A percentile compares a stretch with the other conserved stretches of the same genome.
Evolutionary conservation across 2,329 filamentous ascomycete genomes (phyloP).

Genomic region (Aspergillus puulaauensis): DNA sequence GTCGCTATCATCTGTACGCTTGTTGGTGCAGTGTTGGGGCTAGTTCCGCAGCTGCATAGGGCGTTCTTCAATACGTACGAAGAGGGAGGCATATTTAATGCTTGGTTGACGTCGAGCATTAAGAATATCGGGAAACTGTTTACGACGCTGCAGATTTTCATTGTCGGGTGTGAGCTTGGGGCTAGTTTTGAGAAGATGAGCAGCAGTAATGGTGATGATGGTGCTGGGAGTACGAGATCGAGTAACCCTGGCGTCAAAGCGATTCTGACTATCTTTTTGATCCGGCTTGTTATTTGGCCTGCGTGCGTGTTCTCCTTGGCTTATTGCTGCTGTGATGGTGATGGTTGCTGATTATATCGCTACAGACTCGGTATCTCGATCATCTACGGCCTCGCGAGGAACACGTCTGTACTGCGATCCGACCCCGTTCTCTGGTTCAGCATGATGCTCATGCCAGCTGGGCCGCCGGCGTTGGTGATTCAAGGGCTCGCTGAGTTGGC

Average conservation of each 20-base stretch:
- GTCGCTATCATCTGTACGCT: constrained; percentile 62
- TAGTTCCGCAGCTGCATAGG: constrained; percentile 58
- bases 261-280: constrained; percentile 46
- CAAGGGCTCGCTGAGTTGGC: constrained; percentile 53
- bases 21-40: constrained; percentile 59
- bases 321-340: neutral
- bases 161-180: constrained; percentile 66
- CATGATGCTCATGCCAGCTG: constrained; percentile 61
- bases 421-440: constrained; percentile 68
- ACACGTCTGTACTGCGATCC: constrained; percentile 50
- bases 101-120: constrained; percentile 64
- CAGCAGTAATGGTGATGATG: constrained; percentile 13
- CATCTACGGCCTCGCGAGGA: constrained; percentile 56
- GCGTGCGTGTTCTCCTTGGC: constrained; percentile 25
- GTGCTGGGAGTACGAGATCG: constrained; percentile 33
- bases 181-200: constrained; percentile 52
- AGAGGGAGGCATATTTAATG: constrained; percentile 64
- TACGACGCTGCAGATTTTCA: constrained; percentile 63
- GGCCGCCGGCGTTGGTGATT: constrained; percentile 56
- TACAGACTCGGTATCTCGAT: constrained; percentile 50
- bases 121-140: constrained; percentile 65
- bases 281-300: constrained; percentile 65
- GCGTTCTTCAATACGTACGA: constrained; percentile 61
- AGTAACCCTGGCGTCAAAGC: constrained; percentile 36
- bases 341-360: neutral